phyloP scores from a whole-genome alignment of 352 stramenopile genomes.

The Thalassiosira mediterranea region DNA sequence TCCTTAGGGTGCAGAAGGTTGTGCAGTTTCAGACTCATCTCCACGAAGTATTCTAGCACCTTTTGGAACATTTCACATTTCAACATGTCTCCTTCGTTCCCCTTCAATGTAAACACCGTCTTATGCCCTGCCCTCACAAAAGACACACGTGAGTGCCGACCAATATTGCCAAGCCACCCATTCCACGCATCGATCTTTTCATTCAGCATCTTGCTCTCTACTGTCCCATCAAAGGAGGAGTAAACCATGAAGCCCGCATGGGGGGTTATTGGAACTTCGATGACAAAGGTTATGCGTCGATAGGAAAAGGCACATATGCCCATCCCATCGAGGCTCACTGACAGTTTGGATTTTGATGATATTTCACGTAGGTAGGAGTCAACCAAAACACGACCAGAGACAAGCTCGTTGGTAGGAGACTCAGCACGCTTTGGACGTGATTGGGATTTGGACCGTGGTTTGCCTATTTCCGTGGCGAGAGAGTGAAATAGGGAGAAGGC shows the following conservation, averaged over 20 bases:
- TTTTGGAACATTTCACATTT: conserved; percentile 50
- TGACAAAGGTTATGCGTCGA: conserved; percentile 44
- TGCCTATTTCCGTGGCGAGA: too few species aligned
- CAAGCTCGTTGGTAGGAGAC: conserved; percentile 15
- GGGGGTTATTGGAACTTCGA: conserved; percentile 42
- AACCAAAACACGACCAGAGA: conserved; percentile 32
- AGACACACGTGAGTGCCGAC: conserved; percentile 24
- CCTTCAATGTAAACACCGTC: conserved; percentile 48
- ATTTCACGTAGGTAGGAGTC: conserved; percentile 53
- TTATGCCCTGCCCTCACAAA: conserved; percentile 34
- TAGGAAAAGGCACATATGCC: conserved; percentile 54
- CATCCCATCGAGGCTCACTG: conserved; percentile 41
- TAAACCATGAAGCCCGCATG: conserved; percentile 50
- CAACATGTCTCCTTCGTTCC: conserved; percentile 35
- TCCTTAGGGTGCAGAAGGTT: conserved; percentile 46
- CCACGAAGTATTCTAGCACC: conserved; percentile 45
- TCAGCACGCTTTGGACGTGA: conserved; percentile 5
- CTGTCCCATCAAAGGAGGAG: conserved; percentile 33
- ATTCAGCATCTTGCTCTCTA: conserved; percentile 5
- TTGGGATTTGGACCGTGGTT: conserved; percentile 51
- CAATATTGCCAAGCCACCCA: conserved; percentile 37
- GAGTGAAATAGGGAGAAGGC: too few species aligned
- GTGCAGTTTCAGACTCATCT: conserved; percentile 53
- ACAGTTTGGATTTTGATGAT: conserved; percentile 44
- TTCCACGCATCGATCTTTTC: conserved; percentile 51